Base-by-base conservation (phyloP, 2,329 filamentous ascomycete genomes). In the Xylariaceae sp. region DNA sequence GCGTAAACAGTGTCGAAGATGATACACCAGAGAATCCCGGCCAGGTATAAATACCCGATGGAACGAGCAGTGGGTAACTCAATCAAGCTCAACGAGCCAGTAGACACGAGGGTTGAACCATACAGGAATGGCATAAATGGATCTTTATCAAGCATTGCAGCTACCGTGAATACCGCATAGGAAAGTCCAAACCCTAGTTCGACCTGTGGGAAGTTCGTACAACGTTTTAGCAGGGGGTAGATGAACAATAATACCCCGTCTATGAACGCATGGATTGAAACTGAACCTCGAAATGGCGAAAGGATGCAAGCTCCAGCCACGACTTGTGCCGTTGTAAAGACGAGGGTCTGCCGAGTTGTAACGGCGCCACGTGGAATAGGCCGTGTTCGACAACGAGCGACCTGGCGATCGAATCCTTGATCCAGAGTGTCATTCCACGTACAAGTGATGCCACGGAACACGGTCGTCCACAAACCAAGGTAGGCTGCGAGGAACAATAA, bases 381-480 rank as follows among this genome's bases (percentile, higher is more conserved):
- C 16, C 78, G 70, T 55, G 75, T 70, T 34, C 72, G 72, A 34
- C 76, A 79, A 26, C 79, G 73, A 55, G 72, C 71, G 16, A 79
- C 77, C 58, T 76, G 68, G 5, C 76, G 76, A 59, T 82, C 80
- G 44, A 80, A 67, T 46, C 79, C 76, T 47, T 74, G 72, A 57
- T 83, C 80, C 66, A 78, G 73, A 40, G 76, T 71, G 60, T 82
- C 80, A 61, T 83, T 82, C 67, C 80, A 80, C 0, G 77, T 73
- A 61, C 79, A 81, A 10, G 75, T 71, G 19, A 73, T 72, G 19
- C 76, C 73, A 49, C 78, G 72, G 70, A 79, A 74, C 51, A 80
- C 71, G 57, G 79, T 64, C 10, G 74, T 73, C 43, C 44, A 51
- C 13, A 57, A 19, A 30, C 32, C 13, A 12, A 52, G 29, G 40